Conservation (phyloP, 768 basidiomycete species). For the Boletus sp. region DNA sequence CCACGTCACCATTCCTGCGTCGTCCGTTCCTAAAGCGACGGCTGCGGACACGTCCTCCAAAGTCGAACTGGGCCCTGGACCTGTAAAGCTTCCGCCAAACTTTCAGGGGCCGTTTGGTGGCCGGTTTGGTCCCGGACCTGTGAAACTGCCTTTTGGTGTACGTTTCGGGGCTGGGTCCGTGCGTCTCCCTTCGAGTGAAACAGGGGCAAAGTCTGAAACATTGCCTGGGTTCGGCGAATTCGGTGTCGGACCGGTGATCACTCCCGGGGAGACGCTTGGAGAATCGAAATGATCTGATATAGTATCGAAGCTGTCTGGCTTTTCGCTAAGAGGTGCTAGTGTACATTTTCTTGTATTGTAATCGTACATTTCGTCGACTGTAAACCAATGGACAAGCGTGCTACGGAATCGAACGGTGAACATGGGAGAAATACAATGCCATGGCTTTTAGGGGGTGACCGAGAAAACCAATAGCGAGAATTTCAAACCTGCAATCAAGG, state of each 20-base stretch:
- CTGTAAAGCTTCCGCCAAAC: slow-evolving; percentile 5
- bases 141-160: slow-evolving; percentile 15
- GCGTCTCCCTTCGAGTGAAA: slow-evolving; percentile 19
- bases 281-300: not conserved
- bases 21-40: slow-evolving; percentile 17
- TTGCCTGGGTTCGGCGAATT: slow-evolving; percentile 30
- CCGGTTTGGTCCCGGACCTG: slow-evolving; percentile 23
- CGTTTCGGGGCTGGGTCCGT: slow-evolving; percentile 19
- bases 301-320: not conserved
- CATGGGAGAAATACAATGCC: not conserved
- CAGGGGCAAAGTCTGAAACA: slow-evolving; percentile 19
- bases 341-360: slow-evolving; percentile 4
- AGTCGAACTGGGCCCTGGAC: slow-evolving; percentile 21
- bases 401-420: not conserved
- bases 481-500: slow-evolving; percentile 13
- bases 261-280: slow-evolving; percentile 29
- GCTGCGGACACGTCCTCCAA: slow-evolving; percentile 11
- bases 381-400: not conserved
- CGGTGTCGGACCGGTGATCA: slow-evolving; percentile 26
- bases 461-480: not conserved
- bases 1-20: slow-evolving; percentile 24
- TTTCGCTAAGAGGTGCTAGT: too few relatives aligned
- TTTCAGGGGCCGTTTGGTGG: slow-evolving; percentile 20
- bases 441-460: not conserved
- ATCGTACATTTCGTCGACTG: slow-evolving; percentile 1